A percentile compares a stretch with the other conserved stretches of the same genome.
phyloP scores from a whole-genome alignment of 163 green algal species.

The Prototheca wickerhamii region DNA sequence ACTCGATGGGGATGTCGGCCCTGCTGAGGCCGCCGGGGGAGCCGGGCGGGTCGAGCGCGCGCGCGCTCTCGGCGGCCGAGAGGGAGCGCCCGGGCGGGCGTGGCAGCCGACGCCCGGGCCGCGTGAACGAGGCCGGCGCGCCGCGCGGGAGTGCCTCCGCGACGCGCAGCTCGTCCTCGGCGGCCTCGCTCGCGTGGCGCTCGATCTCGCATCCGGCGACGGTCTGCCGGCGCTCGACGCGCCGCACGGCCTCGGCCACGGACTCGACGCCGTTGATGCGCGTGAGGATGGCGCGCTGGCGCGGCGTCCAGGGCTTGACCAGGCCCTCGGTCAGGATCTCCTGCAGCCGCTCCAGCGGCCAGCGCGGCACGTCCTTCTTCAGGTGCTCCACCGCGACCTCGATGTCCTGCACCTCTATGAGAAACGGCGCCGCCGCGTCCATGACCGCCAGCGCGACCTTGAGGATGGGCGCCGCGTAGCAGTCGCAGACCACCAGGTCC shows the following conservation, averaged over 20 bases:
- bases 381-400: constrained; percentile 44
- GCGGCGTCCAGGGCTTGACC: constrained; percentile 26
- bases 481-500: constrained; percentile 42
- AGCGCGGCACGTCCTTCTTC: constrained; percentile 19
- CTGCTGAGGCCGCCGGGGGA: too few relatives aligned
- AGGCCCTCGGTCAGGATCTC: constrained; percentile 42
- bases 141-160: too few relatives aligned
- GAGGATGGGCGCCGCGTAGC: constrained; percentile 31
- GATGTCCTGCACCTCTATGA: constrained; percentile 40
- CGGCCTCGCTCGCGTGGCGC: too few relatives aligned
- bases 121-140: too few relatives aligned
- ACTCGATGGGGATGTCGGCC: too few relatives aligned
- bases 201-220: too few relatives aligned
- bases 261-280: constrained; percentile 28
- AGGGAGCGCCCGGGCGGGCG: too few relatives aligned
- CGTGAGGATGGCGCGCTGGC: constrained; percentile 30
- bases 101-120: too few relatives aligned
- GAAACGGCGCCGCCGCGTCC: constrained; percentile 10
- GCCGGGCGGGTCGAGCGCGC: too few relatives aligned
- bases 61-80: too few relatives aligned
- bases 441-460: constrained; percentile 43
- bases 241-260: constrained; percentile 27
- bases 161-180: too few relatives aligned
- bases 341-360: constrained; percentile 28
- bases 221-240: constrained; percentile 4